A percentile compares a stretch with the other conserved stretches of the same genome.
These are phyloP conservation scores for Xylaria sp. DNA, from an alignment of 2,329 filamentous ascomycete genomes.

Conservation along the genomic window DNA sequence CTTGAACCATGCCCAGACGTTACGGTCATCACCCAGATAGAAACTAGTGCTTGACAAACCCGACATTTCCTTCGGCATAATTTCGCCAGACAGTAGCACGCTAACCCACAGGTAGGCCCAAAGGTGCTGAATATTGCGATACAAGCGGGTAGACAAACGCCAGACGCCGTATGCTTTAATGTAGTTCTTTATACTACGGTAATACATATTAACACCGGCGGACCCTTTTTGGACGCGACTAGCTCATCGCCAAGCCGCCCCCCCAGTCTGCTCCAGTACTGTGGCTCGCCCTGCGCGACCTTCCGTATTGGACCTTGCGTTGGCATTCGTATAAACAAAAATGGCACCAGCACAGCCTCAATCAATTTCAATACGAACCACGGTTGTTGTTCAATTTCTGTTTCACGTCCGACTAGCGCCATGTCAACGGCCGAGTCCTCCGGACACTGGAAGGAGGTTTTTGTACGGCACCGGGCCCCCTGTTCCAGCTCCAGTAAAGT, in stretches of 20 bases:
- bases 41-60: not conserved
- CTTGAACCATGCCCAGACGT: not conserved
- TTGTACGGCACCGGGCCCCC: no score
- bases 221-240: not conserved
- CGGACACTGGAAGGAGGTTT: no score
- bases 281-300: slow-evolving; percentile 4
- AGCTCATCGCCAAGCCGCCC: slow-evolving; percentile 8
- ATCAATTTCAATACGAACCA: slow-evolving; percentile 23
- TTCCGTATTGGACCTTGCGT: slow-evolving; percentile 5
- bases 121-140: not conserved
- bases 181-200: not conserved
- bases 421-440: no score
- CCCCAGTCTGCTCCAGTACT: not conserved
- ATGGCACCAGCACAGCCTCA: slow-evolving; percentile 16
- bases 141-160: not conserved
- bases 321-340: not conserved
- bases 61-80: no score
- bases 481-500: not conserved
- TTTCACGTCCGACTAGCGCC: slow-evolving; percentile 1
- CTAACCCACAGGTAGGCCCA: not conserved
- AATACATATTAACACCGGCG: not conserved
- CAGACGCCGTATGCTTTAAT: no score
- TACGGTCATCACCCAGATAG: not conserved
- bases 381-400: not conserved
- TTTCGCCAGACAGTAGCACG: no score